These are phyloP conservation scores for Xylaria arbuscula DNA, from an alignment of 2,329 filamentous ascomycete genomes.

Conservation along the genomic window DNA sequence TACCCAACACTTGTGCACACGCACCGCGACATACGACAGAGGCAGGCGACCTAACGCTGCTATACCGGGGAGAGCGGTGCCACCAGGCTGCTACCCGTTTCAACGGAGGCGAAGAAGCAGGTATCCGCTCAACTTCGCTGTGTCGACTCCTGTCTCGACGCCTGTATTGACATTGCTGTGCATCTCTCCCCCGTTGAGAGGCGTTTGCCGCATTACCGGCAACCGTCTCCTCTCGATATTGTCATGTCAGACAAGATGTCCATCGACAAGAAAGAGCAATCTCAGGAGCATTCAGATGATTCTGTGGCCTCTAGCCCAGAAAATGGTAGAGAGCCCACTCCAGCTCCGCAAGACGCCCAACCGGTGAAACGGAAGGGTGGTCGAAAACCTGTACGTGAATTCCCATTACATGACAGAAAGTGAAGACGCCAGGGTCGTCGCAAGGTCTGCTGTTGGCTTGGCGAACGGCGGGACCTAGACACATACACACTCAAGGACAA, in stretches of 20 bases:
- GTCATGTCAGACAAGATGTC: slow-evolving; percentile 76
- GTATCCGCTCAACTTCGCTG: slow-evolving; percentile 29
- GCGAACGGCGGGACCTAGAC: neutral
- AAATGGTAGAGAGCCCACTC: slow-evolving; percentile 58
- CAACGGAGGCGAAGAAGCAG: slow-evolving; percentile 35
- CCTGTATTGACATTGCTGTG: slow-evolving; percentile 29
- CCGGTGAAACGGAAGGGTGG: slow-evolving; percentile 96
- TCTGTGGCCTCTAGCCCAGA: slow-evolving; percentile 71
- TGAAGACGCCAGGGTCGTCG: neutral
- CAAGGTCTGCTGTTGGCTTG: neutral
- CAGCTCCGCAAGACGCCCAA: slow-evolving; percentile 62
- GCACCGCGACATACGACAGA: slow-evolving; percentile 6
- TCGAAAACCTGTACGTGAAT: slow-evolving; percentile 84
- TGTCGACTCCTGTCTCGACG: slow-evolving; percentile 23
- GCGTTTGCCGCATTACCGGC: slow-evolving; percentile 57
- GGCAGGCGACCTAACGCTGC: slow-evolving; percentile 21
- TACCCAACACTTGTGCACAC: slow-evolving; percentile 12
- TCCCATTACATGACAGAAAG: slow-evolving; percentile 19
- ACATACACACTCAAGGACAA: neutral
- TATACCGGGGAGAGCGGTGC: slow-evolving; percentile 24
- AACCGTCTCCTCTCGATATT: slow-evolving; percentile 53
- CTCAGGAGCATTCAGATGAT: slow-evolving; percentile 70
- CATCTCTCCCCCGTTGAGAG: slow-evolving; percentile 44
- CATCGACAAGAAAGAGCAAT: slow-evolving; percentile 69
- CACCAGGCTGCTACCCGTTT: slow-evolving; percentile 27